Base-by-base conservation (phyloP, 441 rosid species). In the Gossypium schwendimanii region DNA sequence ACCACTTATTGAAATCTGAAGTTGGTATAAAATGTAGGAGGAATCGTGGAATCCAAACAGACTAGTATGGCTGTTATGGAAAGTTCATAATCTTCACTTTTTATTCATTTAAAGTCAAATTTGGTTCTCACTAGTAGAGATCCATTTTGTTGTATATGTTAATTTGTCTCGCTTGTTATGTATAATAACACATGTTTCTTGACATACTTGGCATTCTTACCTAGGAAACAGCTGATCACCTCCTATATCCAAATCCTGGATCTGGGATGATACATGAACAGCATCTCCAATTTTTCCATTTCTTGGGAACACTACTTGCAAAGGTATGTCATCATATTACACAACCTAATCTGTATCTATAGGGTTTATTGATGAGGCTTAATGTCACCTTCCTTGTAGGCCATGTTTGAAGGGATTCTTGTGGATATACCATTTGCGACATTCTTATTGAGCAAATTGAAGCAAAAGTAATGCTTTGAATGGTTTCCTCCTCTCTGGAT, bases 351-450 rank as follows among this genome's bases (percentile, higher is more conserved):
- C 66, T 70, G 33, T 69, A 60, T 62, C 41, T 45, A 11, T 20
- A 44, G 49, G 41, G 68, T 11, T 61, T 78, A 54, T 31, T 72
- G 44, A 53, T 70, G 63, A 44, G 69, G 10, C 44, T 11, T 62
- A 24, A 47, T 54, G 18, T 71, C 66, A 12, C 49, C 73, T 75
- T 81, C 76, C 76, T 57, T 85, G 85, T 84, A 95, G 99, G 98
- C 98, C 63, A 91, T 95, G 97, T 95, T 90, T 85, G 99, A 95
- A 88, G 97, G 99, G 74, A 93, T 95, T 84, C 92, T 95, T 52
- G 98, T 95, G 83, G 99, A 95, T 77, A 90, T 95, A 76, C 99
- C 99, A 76, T 95, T 95, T 76, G 97, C 99, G 63, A 91, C 98
- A 67, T 95, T 95, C 88, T 95, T 95, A 86, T 86, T 95, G 89